Conservation (phyloP, 2,329 filamentous ascomycete species). For the Simplicillium aogashimaense region DNA sequence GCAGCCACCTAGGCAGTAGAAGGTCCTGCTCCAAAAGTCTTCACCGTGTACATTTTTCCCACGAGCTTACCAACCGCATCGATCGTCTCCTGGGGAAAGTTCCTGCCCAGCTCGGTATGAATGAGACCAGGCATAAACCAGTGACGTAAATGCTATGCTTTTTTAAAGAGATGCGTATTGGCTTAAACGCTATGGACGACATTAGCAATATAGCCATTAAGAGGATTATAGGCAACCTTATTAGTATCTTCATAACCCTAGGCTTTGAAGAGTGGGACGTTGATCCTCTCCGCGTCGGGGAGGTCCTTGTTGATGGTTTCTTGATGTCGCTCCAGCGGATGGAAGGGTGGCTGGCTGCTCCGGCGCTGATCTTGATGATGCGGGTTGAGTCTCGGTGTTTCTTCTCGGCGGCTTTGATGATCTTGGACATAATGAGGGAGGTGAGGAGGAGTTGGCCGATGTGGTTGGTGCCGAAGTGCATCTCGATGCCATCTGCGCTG, state of each 20-base stretch:
- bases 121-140: constrained; percentile 23
- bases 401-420: constrained; percentile 16
- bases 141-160: constrained; percentile 21
- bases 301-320: constrained; percentile 17
- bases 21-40: constrained; percentile 18
- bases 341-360: constrained; percentile 25
- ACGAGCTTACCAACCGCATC: constrained; percentile 9
- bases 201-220: constrained; percentile 18
- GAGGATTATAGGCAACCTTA: constrained; percentile 11
- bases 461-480: constrained; percentile 25
- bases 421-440: constrained; percentile 22
- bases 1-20: constrained; percentile 21
- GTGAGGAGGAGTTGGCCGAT: constrained; percentile 26
- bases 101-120: constrained; percentile 18
- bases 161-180: constrained; percentile 13
- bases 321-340: constrained; percentile 32
- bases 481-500: constrained; percentile 25
- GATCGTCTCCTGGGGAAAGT: constrained; percentile 8
- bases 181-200: constrained; percentile 15
- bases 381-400: constrained; percentile 19
- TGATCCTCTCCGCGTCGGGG: constrained; percentile 10
- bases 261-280: constrained; percentile 2
- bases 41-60: constrained; percentile 7
- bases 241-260: constrained; percentile 10
- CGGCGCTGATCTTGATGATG: constrained; percentile 32